A percentile compares a stretch with the other conserved stretches of the same genome.
These are phyloP conservation scores for Coemansia sp. DNA, from an alignment of 192 early-diverging fungal genomes.

Conservation along the genomic window DNA sequence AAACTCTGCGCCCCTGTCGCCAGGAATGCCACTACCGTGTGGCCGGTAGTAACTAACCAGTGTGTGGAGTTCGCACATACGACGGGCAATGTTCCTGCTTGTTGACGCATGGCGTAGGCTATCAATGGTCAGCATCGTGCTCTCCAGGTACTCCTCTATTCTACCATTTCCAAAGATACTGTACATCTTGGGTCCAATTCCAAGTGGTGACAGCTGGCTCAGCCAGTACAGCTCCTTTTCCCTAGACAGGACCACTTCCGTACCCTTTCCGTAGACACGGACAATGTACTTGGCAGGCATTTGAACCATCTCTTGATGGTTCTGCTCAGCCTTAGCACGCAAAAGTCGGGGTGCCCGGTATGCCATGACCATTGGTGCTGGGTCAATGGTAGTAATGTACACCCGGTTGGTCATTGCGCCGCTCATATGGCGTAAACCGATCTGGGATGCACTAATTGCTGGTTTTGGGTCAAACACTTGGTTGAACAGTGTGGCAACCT, in stretches of 20 bases:
- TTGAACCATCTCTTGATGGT: background rate
- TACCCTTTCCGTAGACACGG: constrained; percentile 80
- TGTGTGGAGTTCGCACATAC: constrained; percentile 68
- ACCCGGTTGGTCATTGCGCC: too few relatives aligned
- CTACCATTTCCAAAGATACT: constrained; percentile 82
- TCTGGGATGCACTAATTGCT: too few relatives aligned
- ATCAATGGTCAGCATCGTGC: constrained; percentile 63
- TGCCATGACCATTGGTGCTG: too few relatives aligned
- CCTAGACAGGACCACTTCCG: constrained; percentile 73
- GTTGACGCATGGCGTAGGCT: constrained; percentile 65
- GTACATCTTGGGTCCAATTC: constrained; percentile 69
- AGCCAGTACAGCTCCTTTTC: constrained; percentile 82
- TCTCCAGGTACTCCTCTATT: constrained; percentile 80
- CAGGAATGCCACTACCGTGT: constrained; percentile 2
- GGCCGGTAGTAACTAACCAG: constrained; percentile 65
- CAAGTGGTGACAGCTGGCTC: constrained; percentile 62
- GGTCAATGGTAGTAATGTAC: too few relatives aligned
- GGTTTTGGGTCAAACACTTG: too few relatives aligned
- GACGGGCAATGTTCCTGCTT: constrained; percentile 69
- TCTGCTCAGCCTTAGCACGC: background rate
- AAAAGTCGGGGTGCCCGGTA: too few relatives aligned
- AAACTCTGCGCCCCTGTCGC: background rate
- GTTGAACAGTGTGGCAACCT: too few relatives aligned
- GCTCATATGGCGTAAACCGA: too few relatives aligned
- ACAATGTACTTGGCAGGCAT: constrained; percentile 56